A percentile compares a stretch with the other conserved stretches of the same genome.
Evolutionary conservation across 2,329 filamentous ascomycete species (phyloP).

Genomic region (Rosellinia necatrix): DNA sequence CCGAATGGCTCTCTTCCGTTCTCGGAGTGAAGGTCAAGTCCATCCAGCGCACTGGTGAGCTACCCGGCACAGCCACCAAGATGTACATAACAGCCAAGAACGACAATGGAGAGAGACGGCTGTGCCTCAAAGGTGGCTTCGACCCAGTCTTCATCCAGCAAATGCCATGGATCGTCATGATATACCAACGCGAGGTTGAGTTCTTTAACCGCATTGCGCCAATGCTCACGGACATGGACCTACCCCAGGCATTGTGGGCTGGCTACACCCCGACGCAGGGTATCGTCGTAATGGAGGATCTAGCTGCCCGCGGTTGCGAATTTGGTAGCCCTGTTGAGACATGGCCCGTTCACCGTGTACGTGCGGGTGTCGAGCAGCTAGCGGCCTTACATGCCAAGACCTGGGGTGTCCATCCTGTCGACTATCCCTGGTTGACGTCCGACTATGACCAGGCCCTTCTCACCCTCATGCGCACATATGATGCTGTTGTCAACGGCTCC

Average conservation of each 20-base stretch:
- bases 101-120: conserved; percentile 21
- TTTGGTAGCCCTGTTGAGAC: conserved; percentile 31
- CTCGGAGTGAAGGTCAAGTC: conserved; percentile 30
- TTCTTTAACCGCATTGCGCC: conserved; percentile 38
- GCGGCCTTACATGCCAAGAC: conserved; percentile 42
- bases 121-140: conserved; percentile 38
- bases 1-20: conserved; percentile 32
- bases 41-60: conserved; percentile 23
- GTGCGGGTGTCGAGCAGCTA: conserved; percentile 41
- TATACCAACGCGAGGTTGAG: conserved; percentile 37
- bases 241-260: conserved; percentile 35
- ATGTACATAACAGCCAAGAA: conserved; percentile 30
- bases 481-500: conserved; percentile 31
- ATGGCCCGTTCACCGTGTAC: conserved; percentile 33
- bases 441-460: conserved; percentile 40
- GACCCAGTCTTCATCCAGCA: conserved; percentile 35
- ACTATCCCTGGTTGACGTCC: conserved; percentile 40
- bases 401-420: conserved; percentile 34
- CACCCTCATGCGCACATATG: conserved; percentile 35
- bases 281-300: conserved; percentile 38
- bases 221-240: conserved; percentile 28
- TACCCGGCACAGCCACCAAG: conserved; percentile 35
- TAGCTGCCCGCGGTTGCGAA: conserved; percentile 29
- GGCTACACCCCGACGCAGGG: conserved; percentile 32
- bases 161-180: conserved; percentile 33